Evolutionary conservation across 2,329 filamentous ascomycete species (phyloP).

Genomic region (Paecilomyces sp.): DNA sequence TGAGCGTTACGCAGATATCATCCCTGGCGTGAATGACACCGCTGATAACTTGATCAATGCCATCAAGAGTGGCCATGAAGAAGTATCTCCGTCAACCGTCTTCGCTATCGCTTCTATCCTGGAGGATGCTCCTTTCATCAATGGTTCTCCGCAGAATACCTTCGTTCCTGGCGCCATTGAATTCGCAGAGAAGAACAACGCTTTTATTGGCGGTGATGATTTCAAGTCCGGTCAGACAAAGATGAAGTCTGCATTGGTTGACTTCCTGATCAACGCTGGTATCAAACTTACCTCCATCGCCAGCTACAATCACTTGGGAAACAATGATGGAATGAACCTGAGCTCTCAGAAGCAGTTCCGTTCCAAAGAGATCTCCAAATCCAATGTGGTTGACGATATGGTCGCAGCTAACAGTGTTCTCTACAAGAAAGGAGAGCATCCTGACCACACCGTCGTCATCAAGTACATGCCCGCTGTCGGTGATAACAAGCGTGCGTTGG

Average conservation of each 20-base stretch:
- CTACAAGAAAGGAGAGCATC: slow-evolving; percentile 88
- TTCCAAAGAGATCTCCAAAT: slow-evolving; percentile 99
- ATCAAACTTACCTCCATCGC: slow-evolving; percentile 99
- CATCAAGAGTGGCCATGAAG: slow-evolving; percentile 78
- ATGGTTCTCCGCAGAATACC: slow-evolving; percentile 97
- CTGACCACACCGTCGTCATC: slow-evolving; percentile 97
- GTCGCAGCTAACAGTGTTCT: slow-evolving; percentile 89
- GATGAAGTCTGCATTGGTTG: slow-evolving; percentile 98
- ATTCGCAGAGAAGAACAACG: slow-evolving; percentile 75
- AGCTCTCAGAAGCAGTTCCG: slow-evolving; percentile 98
- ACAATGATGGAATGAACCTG: slow-evolving; percentile 98
- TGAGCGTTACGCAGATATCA: slow-evolving; percentile 85
- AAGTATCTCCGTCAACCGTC: slow-evolving; percentile 91
- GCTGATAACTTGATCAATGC: slow-evolving; percentile 86
- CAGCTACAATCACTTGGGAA: slow-evolving; percentile 98
- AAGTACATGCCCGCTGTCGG: slow-evolving; percentile 99
- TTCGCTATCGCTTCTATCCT: slow-evolving; percentile 94
- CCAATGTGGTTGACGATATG: slow-evolving; percentile 99
- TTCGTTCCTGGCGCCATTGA: slow-evolving; percentile 90
- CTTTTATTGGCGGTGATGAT: slow-evolving; percentile 95
- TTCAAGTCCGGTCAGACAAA: slow-evolving; percentile 99
- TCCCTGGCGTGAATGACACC: slow-evolving; percentile 89
- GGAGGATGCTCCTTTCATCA: slow-evolving; percentile 90
- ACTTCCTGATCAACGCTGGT: slow-evolving; percentile 96
- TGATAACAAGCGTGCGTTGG: slow-evolving; percentile 96